Evolutionary conservation across 805 yeast species (phyloP), one percentile per base, ranked within the genome.

Genomic region (Candida ulmi): DNA sequence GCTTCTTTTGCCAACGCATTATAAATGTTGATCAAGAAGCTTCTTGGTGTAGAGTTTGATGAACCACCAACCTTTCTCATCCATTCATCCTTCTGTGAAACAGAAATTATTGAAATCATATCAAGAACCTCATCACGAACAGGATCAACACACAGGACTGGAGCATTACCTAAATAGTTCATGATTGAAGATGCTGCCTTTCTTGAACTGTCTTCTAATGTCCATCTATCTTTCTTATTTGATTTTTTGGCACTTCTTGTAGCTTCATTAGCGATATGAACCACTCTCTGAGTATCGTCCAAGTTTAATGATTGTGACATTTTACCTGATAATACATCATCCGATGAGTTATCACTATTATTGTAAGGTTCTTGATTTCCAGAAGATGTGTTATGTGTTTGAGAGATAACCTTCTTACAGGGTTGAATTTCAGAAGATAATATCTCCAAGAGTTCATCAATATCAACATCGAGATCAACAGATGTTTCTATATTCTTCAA

Each of bases 101-200:
- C 61, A 0, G 95, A 82, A 0, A 90, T 83, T 2, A 82, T 74
- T 12, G 84, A 71, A 30, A 91, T 84, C 73, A 88, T 84, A 37
- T 88, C 91, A 44, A 93, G 59, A 2, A 87, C 84, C 45, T 88
- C 97, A 50, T 87, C 95, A 44, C 82, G 72, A 11, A 79, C 62
- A 4, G 76, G 78, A 55, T 91, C 98, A 26, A 91, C 76, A 0
- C 83, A 75, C 35, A 88, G 69, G 1, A 91, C 74, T 0, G 97
- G 91, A 0, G 93, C 81, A 17, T 65, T 61, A 0, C 80, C 68
- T 30, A 91, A 58, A 11, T 67, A 70, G 36, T 71, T 69, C 30
- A 88, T 55, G 35, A 82, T 65, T 3, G 63, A 55, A 1, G 72
- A 70, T 0, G 85, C 71, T 0, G 84, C 83, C 39, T 73, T 70